Base-by-base conservation (phyloP, 1,139 yeast species). In the Hyphopichia burtonii region DNA sequence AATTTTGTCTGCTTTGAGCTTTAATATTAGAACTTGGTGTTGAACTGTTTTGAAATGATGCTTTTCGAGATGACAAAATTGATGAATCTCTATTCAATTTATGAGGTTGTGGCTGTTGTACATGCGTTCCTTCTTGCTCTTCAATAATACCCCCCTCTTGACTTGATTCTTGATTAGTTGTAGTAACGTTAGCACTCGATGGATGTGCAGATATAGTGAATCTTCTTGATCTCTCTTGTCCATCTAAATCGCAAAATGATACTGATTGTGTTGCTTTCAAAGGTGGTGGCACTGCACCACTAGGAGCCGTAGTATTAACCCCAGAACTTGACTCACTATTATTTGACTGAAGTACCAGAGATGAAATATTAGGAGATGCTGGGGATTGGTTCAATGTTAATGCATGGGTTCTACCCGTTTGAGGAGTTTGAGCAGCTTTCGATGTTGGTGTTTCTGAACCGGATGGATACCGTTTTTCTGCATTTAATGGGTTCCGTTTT, bases 131-230 rank as follows among this genome's bases (percentile, higher is more conserved):
- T 9, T 25, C 28, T 3, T 20, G 15, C 5, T 28, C 31, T n/a
- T 8, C n/a, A 12, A 7, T 31, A 23, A 5, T 20, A 18, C 14
- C 11, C 4, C 17, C 33, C 5, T 17, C 27, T 3, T 14, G 12
- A 25, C 20, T 34, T 7, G 10, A 14, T 10, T 20, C 14, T 28
- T 31, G 32, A 11, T 15, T 22, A 12, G 44, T 48, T 12, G 39
- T 39, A 4, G 55, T 39, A n/a, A 63, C 42, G 42, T 51, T 63
- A 3, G 50, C 54, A 4, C 58, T 43, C 1, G 69, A 65, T 3
- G 78, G 78, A 42, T 73, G 76, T 2, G 78, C 73, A 8, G 73
- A 63, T 18, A 73, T 73, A 11, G 78, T 73, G 53, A 73, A 72
- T 37, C 78, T 52, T 41, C 78, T 53, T 17, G 71, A 56, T 35